These are phyloP conservation scores for Pseudonitzschia multiseries DNA, from an alignment of 108 stramenopile species.

Conservation along the genomic window DNA sequence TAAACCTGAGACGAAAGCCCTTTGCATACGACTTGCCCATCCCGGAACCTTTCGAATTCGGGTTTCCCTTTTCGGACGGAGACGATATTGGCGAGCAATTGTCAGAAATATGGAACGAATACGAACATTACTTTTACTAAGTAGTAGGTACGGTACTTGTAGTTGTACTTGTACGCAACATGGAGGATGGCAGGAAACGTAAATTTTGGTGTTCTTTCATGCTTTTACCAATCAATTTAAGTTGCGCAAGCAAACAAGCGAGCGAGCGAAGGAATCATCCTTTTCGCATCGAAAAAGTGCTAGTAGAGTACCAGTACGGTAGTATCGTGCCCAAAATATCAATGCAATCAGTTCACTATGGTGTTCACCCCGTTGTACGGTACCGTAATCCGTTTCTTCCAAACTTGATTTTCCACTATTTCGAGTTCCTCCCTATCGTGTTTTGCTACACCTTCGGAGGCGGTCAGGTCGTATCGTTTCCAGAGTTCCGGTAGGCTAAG, in stretches of 20 bases:
- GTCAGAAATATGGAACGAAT: not conserved
- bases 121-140: constrained; percentile 12
- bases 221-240: too few species aligned
- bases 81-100: constrained; percentile 2
- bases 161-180: too few species aligned
- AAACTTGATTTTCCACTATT: not conserved
- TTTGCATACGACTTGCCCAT: constrained; percentile 2
- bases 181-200: too few species aligned
- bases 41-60: constrained; percentile 5
- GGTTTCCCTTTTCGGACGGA: constrained; percentile 13
- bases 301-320: too few species aligned
- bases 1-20: constrained; percentile 2
- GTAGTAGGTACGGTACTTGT: too few species aligned
- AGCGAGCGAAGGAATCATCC: too few species aligned
- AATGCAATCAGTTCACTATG: not conserved
- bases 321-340: not conserved
- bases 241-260: too few species aligned
- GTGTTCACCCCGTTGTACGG: constrained; percentile 9
- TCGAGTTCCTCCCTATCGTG: constrained; percentile 2
- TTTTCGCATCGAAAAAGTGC: too few species aligned
- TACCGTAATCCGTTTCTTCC: not conserved
- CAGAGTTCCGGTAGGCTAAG: not conserved
- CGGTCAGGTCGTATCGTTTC: constrained; percentile 14
- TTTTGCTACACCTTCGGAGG: not conserved
- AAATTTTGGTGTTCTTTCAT: too few species aligned